Base-by-base conservation (phyloP, 352 stramenopile genomes). In the Plasmopara muralis region DNA sequence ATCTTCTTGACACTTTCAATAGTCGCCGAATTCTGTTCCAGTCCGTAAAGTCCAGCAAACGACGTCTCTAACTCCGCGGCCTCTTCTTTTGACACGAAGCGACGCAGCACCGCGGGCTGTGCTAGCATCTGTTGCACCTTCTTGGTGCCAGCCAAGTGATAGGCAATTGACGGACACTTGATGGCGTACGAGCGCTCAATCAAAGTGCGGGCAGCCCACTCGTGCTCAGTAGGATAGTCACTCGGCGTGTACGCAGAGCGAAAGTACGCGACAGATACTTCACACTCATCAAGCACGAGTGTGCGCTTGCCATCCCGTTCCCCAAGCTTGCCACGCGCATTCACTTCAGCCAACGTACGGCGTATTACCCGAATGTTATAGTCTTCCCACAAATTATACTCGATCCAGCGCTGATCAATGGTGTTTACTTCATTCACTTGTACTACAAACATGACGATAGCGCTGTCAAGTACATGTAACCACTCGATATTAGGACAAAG, bases 91-190 rank as follows among this genome's bases (percentile, higher is more conserved):
- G 58, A 72, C 67, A 98, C 74, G 55, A 98, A 98, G 20, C 72
- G 73, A 60, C 97, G 89, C 47, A 98, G 55, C 4, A 87, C 74
- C 0, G 76, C 70, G 0, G 77, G 74, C 10, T 80, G 66, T 10
- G 93, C 91, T 33, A 99, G 72, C 54, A 93, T 89, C 63, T 99
- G 96, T 70, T 99, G 96, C 28, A 99, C 91, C 65, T 99, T 99
- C 74, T 99, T 99, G 15, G 93, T 97, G 44, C 96, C 96, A 5
- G 93, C 89, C 43, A 99, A 76, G 57, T 99, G 96, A 65, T 98
- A 98, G 37, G 89, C 83, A 39, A 99, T 87, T 38, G 80, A 93
- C 29, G 96, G 96, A 44, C 94, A 99, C 71, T 99, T 98, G 62
- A 97, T 96, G 10, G 95, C 92, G 40, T 70, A 79, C 46, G 90